A percentile compares a stretch with the other conserved stretches of the same genome.
Conservation (phyloP, 805 yeast genomes). For the Saccharomycopsis olivae region DNA sequence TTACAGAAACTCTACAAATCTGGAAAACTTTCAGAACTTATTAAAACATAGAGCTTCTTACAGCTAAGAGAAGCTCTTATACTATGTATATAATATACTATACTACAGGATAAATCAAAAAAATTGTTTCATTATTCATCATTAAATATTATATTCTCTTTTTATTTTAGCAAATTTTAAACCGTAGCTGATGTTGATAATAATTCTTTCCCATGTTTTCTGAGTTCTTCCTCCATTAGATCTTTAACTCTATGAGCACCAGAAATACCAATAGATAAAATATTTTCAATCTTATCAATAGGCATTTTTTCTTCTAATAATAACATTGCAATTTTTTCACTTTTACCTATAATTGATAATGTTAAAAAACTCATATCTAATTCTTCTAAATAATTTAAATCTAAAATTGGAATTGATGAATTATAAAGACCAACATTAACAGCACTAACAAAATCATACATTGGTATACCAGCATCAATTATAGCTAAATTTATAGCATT, state of each 20-base stretch:
- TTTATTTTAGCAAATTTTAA: background rate
- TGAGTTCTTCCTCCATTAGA: constrained; percentile 76
- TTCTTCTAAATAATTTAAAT: constrained; percentile 75
- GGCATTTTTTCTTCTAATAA: constrained; percentile 80
- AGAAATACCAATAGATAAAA: constrained; percentile 72
- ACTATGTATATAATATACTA: too few relatives aligned
- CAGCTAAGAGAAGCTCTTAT: too few relatives aligned
- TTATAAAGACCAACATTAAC: constrained; percentile 74
- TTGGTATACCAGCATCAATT: constrained; percentile 90
- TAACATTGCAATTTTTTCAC: constrained; percentile 67
- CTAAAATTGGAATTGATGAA: constrained; percentile 62
- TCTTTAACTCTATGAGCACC: constrained; percentile 80
- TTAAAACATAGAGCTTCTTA: too few relatives aligned
- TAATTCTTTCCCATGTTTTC: constrained; percentile 58
- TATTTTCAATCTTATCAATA: constrained; percentile 63
- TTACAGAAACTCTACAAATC: constrained; percentile 56
- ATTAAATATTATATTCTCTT: background rate
- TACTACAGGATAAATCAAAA: background rate
- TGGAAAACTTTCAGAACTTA: constrained; percentile 43
- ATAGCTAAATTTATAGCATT: constrained; percentile 85
- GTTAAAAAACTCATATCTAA: constrained; percentile 73
- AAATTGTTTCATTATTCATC: too few relatives aligned
- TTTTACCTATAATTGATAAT: constrained; percentile 73
- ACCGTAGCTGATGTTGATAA: constrained; percentile 23
- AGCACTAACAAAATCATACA: constrained; percentile 83